Conservation (phyloP, 768 basidiomycete genomes). For the Nidularia sp. region DNA sequence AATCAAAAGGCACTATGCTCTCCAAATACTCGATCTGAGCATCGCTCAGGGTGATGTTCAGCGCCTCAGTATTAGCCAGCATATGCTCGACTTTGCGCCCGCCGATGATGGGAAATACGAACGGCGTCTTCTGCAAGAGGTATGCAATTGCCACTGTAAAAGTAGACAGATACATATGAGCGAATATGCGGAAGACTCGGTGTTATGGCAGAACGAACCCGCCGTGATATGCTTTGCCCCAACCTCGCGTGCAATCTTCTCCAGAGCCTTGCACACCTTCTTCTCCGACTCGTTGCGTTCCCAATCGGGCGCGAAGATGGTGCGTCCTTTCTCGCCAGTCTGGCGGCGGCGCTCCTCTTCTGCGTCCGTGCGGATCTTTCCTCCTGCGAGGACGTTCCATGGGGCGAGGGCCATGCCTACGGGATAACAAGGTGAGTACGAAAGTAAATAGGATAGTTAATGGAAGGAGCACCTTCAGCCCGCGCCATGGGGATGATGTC, state of each 20-base stretch:
- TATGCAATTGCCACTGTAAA: conserved; percentile 44
- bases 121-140: conserved; percentile 21
- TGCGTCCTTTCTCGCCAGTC: conserved; percentile 34
- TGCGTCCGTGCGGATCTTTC: conserved; percentile 44
- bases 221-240: conserved; percentile 43
- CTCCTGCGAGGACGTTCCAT: conserved; percentile 16
- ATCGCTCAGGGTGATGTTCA: not conserved
- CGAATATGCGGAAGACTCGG: not conserved
- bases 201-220: conserved; percentile 16
- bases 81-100: not conserved
- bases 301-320: conserved; percentile 26
- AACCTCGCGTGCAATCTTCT: conserved; percentile 45
- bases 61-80: not conserved
- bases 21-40: not conserved
- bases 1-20: not conserved
- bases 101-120: not conserved
- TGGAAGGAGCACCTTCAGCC: conserved; percentile 17
- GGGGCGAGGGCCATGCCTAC: conserved; percentile 16
- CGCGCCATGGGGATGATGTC: conserved; percentile 20
- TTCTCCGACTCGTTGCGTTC: conserved; percentile 38
- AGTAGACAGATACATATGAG: not conserved
- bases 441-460: not conserved
- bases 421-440: not conserved
- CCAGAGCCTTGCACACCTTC: conserved; percentile 37
- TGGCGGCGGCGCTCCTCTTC: conserved; percentile 1